phyloP scores from a whole-genome alignment of 495 filamentous ascomycete genomes.

The Penicillium psychrofluorescens region DNA sequence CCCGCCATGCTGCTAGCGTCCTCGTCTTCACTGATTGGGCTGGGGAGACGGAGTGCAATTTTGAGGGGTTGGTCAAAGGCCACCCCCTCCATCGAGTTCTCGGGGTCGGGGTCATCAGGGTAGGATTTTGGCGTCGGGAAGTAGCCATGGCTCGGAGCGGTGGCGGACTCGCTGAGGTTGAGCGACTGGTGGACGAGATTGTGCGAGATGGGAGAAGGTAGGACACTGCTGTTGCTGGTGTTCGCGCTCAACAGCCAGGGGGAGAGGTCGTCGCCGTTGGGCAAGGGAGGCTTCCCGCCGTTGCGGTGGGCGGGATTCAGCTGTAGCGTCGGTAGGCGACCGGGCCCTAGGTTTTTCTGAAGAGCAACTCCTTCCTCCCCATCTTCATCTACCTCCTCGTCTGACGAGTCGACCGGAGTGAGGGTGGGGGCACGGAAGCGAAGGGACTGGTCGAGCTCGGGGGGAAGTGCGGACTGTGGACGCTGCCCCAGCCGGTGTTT shows the following conservation, averaged over 20 bases:
- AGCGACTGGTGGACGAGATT: slow-evolving; percentile 24
- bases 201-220: slow-evolving; percentile 46
- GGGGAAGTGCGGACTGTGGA: not conserved
- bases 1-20: slow-evolving; percentile 32
- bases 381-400: slow-evolving; percentile 25
- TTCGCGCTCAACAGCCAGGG: slow-evolving; percentile 20
- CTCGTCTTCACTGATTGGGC: slow-evolving; percentile 63
- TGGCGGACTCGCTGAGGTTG: slow-evolving; percentile 13
- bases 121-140: not conserved
- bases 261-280: slow-evolving; percentile 21
- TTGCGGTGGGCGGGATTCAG: slow-evolving; percentile 4
- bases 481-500: not conserved
- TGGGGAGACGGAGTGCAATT: slow-evolving; percentile 45
- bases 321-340: slow-evolving; percentile 2
- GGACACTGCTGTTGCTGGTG: slow-evolving; percentile 23
- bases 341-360: not conserved
- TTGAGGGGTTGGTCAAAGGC: not conserved
- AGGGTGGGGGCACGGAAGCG: slow-evolving; percentile 20
- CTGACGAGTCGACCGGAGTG: slow-evolving; percentile 36
- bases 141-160: slow-evolving; percentile 15
- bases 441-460: slow-evolving; percentile 8
- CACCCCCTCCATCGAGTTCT: slow-evolving; percentile 1
- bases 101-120: not conserved
- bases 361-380: not conserved
- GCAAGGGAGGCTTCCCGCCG: slow-evolving; percentile 1